Conservation (phyloP, 352 stramenopile genomes). For the Phytophthora boehmeriae region DNA sequence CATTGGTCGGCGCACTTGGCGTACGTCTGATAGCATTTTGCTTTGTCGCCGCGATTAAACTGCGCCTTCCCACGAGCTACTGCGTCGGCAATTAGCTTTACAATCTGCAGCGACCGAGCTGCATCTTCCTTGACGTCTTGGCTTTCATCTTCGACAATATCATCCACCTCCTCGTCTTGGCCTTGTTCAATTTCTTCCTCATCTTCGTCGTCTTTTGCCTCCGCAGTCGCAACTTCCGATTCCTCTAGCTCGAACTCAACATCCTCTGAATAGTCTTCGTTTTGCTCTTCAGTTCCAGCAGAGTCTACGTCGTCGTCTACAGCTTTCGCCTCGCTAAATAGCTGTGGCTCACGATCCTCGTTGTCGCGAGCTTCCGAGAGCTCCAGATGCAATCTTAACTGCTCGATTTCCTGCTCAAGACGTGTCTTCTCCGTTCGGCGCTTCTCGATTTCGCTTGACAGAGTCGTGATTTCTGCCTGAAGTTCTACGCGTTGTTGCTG, state of each 20-base stretch:
- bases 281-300: constrained; percentile 8
- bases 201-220: constrained; percentile 28
- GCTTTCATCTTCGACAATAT: constrained; percentile 32
- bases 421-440: constrained; percentile 46
- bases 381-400: constrained; percentile 62
- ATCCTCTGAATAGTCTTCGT: constrained; percentile 9
- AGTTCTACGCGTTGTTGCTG: constrained; percentile 29
- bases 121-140: constrained; percentile 50
- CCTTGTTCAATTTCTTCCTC: constrained; percentile 17
- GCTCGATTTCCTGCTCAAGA: constrained; percentile 71
- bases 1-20: constrained; percentile 51
- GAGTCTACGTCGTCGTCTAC: background rate
- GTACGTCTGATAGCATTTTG: constrained; percentile 75
- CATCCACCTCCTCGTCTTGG: constrained; percentile 34
- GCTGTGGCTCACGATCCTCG: background rate
- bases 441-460: constrained; percentile 45
- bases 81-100: constrained; percentile 47
- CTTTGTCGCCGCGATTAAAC: constrained; percentile 81
- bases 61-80: constrained; percentile 68
- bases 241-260: constrained; percentile 19
- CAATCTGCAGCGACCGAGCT: constrained; percentile 39
- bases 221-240: constrained; percentile 10
- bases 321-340: constrained; percentile 27
- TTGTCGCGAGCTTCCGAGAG: constrained; percentile 42
- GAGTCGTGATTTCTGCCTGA: constrained; percentile 30